These are phyloP conservation scores for Lipomyces starkeyi DNA, from an alignment of 805 yeast genomes.

Conservation along the genomic window DNA sequence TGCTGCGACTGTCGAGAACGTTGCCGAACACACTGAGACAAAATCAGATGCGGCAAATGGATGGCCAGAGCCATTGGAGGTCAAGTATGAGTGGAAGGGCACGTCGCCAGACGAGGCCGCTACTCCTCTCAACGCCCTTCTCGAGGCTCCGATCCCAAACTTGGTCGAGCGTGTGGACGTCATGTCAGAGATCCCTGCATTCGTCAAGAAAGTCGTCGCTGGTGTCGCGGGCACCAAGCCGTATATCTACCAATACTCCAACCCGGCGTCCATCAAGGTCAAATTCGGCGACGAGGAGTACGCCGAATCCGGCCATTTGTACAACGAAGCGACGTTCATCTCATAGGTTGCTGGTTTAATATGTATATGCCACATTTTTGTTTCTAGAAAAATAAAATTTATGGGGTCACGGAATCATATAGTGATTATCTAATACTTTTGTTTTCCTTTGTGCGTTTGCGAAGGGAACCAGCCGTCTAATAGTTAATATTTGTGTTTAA, in stretches of 20 bases:
- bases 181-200: conserved; percentile 94
- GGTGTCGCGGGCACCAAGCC: conserved; percentile 97
- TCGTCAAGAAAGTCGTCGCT: conserved; percentile 89
- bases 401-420: neutral
- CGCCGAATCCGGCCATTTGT: conserved; percentile 67
- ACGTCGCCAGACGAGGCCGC: conserved; percentile 54
- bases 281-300: conserved; percentile 50
- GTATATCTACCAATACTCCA: conserved; percentile 90
- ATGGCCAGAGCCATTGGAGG: conserved; percentile 83
- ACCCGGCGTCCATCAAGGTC: conserved; percentile 59
- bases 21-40: conserved; percentile 62
- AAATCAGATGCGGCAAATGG: conserved; percentile 75
- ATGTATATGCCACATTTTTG: neutral
- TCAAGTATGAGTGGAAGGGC: conserved; percentile 65
- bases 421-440: neutral
- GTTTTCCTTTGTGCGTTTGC: neutral
- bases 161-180: conserved; percentile 93
- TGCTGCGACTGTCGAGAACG: conserved; percentile 69
- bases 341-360: conserved; percentile 40
- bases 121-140: conserved; percentile 39
- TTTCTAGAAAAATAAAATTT: neutral
- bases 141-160: conserved; percentile 62
- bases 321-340: conserved; percentile 83
- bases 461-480: neutral
- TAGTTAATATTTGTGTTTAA: neutral